A percentile compares a stretch with the other conserved stretches of the same genome.
Conservation (phyloP, 2,329 filamentous ascomycete genomes). For the Penicillium olsonii region DNA sequence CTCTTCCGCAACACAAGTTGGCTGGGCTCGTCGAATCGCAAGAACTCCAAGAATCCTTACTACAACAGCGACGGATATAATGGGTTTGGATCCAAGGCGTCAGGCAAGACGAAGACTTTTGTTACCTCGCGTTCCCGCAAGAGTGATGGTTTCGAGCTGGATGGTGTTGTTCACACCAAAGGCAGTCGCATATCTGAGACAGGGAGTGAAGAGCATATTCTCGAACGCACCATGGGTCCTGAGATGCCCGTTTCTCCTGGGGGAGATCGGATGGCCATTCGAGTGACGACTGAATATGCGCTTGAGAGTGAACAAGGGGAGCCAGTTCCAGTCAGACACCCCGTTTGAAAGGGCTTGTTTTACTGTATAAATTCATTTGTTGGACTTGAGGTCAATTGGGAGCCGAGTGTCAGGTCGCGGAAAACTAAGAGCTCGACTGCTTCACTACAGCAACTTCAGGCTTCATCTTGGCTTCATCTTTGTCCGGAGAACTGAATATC, state of each 20-base stretch:
- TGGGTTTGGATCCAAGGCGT: constrained; percentile 8
- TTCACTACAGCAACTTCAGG: too few species aligned
- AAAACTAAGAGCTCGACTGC: not conserved
- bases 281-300: constrained; percentile 17
- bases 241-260: not conserved
- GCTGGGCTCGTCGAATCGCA: constrained; percentile 13
- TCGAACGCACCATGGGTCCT: constrained; percentile 1
- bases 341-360: not conserved
- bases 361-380: not conserved
- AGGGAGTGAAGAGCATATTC: constrained; percentile 16
- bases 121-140: constrained; percentile 8
- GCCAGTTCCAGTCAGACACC: not conserved
- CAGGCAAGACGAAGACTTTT: constrained; percentile 15
- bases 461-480: too few species aligned
- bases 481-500: not conserved
- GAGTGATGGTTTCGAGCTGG: constrained; percentile 10
- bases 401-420: too few species aligned
- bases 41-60: constrained; percentile 6
- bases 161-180: constrained; percentile 6
- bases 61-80: constrained; percentile 13
- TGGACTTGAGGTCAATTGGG: not conserved
- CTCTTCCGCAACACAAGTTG: constrained; percentile 21
- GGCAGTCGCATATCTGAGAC: constrained; percentile 2
- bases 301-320: constrained; percentile 9
- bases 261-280: constrained; percentile 11